phyloP scores from a whole-genome alignment of 2,329 filamentous ascomycete species.

The Clarireedia homoeocarpa region DNA sequence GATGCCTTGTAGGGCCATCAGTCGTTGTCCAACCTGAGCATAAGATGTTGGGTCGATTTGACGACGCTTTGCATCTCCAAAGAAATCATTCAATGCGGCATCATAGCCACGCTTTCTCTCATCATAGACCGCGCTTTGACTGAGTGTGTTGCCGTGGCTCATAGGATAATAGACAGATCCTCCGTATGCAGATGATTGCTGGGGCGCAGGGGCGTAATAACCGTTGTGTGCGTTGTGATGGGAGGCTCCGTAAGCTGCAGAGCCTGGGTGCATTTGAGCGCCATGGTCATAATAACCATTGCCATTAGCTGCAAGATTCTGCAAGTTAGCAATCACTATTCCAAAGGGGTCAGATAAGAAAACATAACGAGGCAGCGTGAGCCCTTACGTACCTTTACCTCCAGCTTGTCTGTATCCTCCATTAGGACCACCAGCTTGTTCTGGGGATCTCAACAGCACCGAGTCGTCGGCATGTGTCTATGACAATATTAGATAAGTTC shows the following conservation, averaged over 20 bases:
- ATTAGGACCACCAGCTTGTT: slow-evolving; percentile 25
- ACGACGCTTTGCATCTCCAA: slow-evolving; percentile 84
- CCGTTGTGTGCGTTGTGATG: slow-evolving; percentile 44
- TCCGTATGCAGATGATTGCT: slow-evolving; percentile 46
- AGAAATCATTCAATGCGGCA: slow-evolving; percentile 82
- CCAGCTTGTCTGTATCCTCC: slow-evolving; percentile 45
- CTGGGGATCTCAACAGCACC: slow-evolving; percentile 46
- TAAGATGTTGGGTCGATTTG: slow-evolving; percentile 87
- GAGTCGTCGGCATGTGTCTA: slow-evolving; percentile 92
- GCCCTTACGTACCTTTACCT: slow-evolving; percentile 27
- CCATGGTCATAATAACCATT: slow-evolving; percentile 52
- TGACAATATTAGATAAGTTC: not conserved
- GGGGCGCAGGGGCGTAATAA: slow-evolving; percentile 42
- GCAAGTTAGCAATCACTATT: slow-evolving; percentile 29
- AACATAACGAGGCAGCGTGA: slow-evolving; percentile 19
- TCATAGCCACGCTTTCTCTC: slow-evolving; percentile 79
- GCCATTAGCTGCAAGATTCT: slow-evolving; percentile 26
- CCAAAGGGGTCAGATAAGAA: slow-evolving; percentile 20
- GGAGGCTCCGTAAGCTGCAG: slow-evolving; percentile 41
- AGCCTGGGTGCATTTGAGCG: slow-evolving; percentile 52
- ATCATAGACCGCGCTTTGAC: slow-evolving; percentile 57
- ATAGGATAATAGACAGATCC: slow-evolving; percentile 69
- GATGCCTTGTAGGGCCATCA: slow-evolving; percentile 71
- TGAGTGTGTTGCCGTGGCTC: slow-evolving; percentile 56
- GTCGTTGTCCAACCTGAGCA: slow-evolving; percentile 79